Base-by-base conservation (phyloP, 2,329 filamentous ascomycete genomes). In the Nothomitra cinnamomea region DNA sequence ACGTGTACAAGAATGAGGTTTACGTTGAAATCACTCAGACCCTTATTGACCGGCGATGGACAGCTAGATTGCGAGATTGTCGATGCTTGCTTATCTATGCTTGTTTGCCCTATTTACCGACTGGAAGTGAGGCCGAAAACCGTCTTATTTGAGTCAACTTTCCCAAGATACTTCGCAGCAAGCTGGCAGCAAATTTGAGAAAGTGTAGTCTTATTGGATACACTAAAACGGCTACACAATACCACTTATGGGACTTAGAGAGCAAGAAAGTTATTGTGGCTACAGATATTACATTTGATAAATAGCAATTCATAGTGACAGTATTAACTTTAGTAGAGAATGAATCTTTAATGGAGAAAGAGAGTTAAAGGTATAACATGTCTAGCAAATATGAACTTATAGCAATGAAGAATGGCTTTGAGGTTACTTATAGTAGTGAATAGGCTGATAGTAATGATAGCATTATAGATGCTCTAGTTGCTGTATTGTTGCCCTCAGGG, bases 171-270 rank as follows among this genome's bases (percentile, higher is more conserved):
- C 35, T 40, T 3, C 10, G 38, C 8, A 32, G 13, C 25, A 56
- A 56, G 40, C 56, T 58, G 12, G 13, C 21, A 0, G 5, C 7
- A 2, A 12, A 36, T 28, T 54, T 41, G 1, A 21, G 25, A 32
- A 36, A 24, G 1, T 52, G 52, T 13, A 38, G 51, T 0, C 35
- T 58, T 8, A 1, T 57, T 1, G 56, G 51, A n/a, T 58, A 58
- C 21, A 25, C 40, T 15, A 8, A 58, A 1, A 55, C 56, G 6
- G 42, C 32, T 0, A 54, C 51, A 17, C 51, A 54, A 17, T 58
- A 55, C 35, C 54, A 48, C 1, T 4, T 58, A 8, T 58, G 28
- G 43, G 45, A 57, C 43, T 38, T 28, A 10, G 8, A 25, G 3
- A 15, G 1, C 1, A 21, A 25, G 4, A 22, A 24, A 5, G 24